These are phyloP conservation scores for Haberlea rhodopensis DNA, from an alignment of 257 asterid genomes.

Conservation along the genomic window DNA sequence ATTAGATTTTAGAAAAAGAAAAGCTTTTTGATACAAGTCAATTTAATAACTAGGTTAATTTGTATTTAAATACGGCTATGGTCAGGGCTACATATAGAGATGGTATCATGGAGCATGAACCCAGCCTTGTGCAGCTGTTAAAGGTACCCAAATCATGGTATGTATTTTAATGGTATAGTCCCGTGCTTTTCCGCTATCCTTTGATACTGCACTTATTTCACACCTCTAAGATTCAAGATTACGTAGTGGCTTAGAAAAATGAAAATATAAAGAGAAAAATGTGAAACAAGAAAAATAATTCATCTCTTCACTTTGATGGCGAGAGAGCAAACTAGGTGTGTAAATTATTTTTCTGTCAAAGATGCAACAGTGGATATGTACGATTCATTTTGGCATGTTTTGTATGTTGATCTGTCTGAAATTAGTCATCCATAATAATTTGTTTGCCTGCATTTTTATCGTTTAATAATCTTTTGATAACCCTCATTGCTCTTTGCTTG, in stretches of 20 bases:
- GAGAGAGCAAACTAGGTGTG: background rate
- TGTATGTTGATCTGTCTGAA: constrained; percentile 7
- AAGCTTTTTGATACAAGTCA: background rate
- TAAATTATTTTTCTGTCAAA: background rate
- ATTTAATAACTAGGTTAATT: background rate
- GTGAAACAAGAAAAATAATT: constrained; percentile 5
- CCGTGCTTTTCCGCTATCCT: constrained; percentile 19
- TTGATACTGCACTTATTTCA: constrained; percentile 19
- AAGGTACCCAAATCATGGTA: constrained; percentile 98
- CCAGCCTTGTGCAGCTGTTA: constrained; percentile 95
- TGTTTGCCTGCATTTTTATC: background rate
- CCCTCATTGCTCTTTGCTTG: constrained; percentile 16
- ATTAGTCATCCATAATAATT: constrained; percentile 10
- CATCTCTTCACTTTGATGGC: background rate
- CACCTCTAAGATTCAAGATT: constrained; percentile 14
- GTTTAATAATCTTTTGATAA: constrained; percentile 9
- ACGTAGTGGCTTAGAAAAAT: constrained; percentile 2
- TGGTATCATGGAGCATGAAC: constrained; percentile 82
- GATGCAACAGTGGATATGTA: background rate
- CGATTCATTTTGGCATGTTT: background rate
- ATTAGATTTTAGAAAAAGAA: too few relatives aligned
- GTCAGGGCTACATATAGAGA: constrained; percentile 85
- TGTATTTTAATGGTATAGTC: constrained; percentile 22
- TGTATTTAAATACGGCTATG: constrained; percentile 20
- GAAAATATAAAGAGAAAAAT: background rate